Evolutionary conservation across 179 eudicot genomes (phyloP).

Genomic region (Beta macrorhiza): DNA sequence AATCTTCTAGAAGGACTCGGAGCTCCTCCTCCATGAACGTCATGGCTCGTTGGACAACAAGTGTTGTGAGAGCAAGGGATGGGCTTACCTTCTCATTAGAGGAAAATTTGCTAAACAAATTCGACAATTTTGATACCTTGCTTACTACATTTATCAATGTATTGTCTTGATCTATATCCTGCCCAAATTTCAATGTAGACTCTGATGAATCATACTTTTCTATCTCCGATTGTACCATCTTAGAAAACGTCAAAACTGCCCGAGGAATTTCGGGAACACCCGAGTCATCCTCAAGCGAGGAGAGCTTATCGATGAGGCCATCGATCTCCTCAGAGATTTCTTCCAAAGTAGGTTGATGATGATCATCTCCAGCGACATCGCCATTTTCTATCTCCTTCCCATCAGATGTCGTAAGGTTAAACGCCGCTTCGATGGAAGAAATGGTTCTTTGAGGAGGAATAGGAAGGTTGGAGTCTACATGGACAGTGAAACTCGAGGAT

Average conservation of each 20-base stretch:
- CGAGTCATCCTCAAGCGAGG: constrained; percentile 23
- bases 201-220: constrained; percentile 38
- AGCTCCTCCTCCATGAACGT: constrained; percentile 63
- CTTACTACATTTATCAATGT: constrained; percentile 37
- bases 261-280: constrained; percentile 35
- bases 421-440: constrained; percentile 14
- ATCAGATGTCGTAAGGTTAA: constrained; percentile 5
- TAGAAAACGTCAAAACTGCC: constrained; percentile 36
- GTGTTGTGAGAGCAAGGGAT: constrained; percentile 32
- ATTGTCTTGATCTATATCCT: constrained; percentile 37
- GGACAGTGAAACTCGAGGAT: constrained; percentile 31
- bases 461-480: constrained; percentile 13
- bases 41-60: constrained; percentile 64
- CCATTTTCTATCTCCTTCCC: constrained; percentile 11
- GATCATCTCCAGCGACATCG: neutral
- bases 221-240: constrained; percentile 37
- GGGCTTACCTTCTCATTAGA: constrained; percentile 20
- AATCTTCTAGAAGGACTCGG: constrained; percentile 47
- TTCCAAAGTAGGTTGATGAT: constrained; percentile 18
- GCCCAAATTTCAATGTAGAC: constrained; percentile 32
- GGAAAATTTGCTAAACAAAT: constrained; percentile 36
- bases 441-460: constrained; percentile 24
- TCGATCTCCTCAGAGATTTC: constrained; percentile 33
- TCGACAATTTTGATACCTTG: constrained; percentile 38
- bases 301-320: constrained; percentile 26